Conservation (phyloP, 495 filamentous ascomycete species). For the Lophium mytilinum region DNA sequence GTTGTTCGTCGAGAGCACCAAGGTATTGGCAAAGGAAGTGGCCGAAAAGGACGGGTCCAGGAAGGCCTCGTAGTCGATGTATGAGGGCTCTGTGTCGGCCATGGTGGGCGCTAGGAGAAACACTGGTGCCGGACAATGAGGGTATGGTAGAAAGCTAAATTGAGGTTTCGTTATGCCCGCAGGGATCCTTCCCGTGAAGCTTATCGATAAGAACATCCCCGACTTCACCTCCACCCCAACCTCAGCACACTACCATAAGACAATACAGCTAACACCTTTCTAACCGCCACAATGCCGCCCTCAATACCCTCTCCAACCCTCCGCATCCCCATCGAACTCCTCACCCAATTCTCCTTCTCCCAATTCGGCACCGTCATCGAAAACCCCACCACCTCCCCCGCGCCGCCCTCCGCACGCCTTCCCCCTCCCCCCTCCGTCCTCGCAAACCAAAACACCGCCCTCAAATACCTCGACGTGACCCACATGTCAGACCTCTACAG, state of each 20-base stretch:
- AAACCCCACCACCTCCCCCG: conserved; percentile 50
- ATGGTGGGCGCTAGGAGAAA: conserved; percentile 14
- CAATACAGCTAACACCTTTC: background rate
- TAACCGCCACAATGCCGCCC: conserved; percentile 18
- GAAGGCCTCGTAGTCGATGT: conserved; percentile 95
- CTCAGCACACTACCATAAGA: background rate
- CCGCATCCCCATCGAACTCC: conserved; percentile 39
- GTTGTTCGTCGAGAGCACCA: conserved; percentile 87
- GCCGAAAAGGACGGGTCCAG: conserved; percentile 76
- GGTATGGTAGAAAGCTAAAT: background rate
- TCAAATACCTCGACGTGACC: conserved; percentile 77
- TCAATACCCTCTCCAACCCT: conserved; percentile 23
- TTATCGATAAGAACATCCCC: conserved; percentile 8
- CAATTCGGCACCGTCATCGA: conserved; percentile 77
- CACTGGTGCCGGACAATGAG: background rate
- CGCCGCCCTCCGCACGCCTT: conserved; percentile 26
- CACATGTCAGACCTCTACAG: conserved; percentile 59
- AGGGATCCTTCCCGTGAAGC: conserved; percentile 1
- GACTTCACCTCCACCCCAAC: background rate
- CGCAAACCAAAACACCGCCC: conserved; percentile 81
- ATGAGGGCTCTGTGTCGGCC: conserved; percentile 58
- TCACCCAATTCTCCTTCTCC: conserved; percentile 59
- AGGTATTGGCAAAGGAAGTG: conserved; percentile 72
- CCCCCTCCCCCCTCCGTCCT: conserved; percentile 30
- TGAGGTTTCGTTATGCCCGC: background rate